A percentile compares a stretch with the other conserved stretches of the same genome.
Evolutionary conservation across 1,284 basidiomycete species (phyloP).

Genomic region (Cutaneotrichosporon cavernicola): DNA sequence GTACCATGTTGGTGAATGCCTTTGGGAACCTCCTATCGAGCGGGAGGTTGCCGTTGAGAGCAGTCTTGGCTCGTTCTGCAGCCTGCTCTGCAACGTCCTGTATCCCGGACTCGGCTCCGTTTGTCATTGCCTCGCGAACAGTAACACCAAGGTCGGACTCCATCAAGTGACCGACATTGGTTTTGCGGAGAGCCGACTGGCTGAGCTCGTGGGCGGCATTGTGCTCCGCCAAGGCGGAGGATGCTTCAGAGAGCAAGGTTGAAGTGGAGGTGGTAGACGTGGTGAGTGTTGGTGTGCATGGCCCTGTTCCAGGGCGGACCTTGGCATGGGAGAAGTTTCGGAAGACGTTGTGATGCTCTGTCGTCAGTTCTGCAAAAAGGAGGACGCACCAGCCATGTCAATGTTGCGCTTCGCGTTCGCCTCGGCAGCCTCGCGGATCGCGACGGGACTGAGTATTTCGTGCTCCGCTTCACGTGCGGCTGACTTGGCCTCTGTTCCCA

Average conservation of each 20-base stretch:
- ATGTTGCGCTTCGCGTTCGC: slow-evolving; percentile 31
- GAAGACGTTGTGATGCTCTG: slow-evolving; percentile 13
- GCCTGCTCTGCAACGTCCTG: slow-evolving; percentile 40
- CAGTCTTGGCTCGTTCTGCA: slow-evolving; percentile 26
- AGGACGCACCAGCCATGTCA: slow-evolving; percentile 19
- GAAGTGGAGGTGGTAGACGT: slow-evolving; percentile 16
- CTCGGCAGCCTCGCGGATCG: slow-evolving; percentile 40
- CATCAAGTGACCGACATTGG: slow-evolving; percentile 33
- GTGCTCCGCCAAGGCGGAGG: background rate
- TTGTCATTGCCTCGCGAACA: slow-evolving; percentile 39
- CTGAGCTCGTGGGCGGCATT: slow-evolving; percentile 25
- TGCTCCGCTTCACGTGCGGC: slow-evolving; percentile 28
- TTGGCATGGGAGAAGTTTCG: slow-evolving; percentile 6
- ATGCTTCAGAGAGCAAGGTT: slow-evolving; percentile 12
- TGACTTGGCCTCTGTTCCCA: slow-evolving; percentile 31
- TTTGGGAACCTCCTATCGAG: background rate
- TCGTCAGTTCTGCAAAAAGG: background rate
- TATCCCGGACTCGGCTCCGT: slow-evolving; percentile 45
- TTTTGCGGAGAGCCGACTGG: background rate
- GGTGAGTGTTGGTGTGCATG: slow-evolving; percentile 8
- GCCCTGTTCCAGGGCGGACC: background rate
- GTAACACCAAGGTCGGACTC: slow-evolving; percentile 39
- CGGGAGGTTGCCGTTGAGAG: background rate
- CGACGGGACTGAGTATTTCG: slow-evolving; percentile 39
- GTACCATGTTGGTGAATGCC: background rate